Base-by-base conservation (phyloP, 768 basidiomycete species). In the Butyriboletus loyo region DNA sequence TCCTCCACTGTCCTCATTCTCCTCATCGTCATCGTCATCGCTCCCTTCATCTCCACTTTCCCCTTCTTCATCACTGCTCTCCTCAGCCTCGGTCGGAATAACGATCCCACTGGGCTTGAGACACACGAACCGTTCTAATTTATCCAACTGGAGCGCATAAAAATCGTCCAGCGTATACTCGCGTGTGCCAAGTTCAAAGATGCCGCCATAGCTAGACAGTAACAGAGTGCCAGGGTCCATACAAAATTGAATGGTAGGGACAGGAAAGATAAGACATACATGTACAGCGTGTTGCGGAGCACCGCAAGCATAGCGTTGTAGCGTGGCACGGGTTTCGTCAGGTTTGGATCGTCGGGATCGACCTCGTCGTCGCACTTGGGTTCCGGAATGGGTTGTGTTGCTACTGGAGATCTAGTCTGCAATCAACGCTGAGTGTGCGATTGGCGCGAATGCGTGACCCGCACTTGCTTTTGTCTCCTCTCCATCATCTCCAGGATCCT, bases 131-230 rank as follows among this genome's bases (percentile, higher is more conserved):
- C 78, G 72, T 36, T 95, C 93, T 70, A 95, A 73, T 67, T 95
- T 95, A 62, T 94, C 92, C 19, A 97, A 75, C 52, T 84, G 80
- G 11, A 97, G 70, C 2, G 81, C 75, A 68, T 92, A 76, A 62
- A 95, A 97, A 61, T 96, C 94, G 63, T 94, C 92, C 7, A 97
- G 74, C 0, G 92, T 95, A 58, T 89, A 93, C 68, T 97, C 93
- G 22, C 83, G 80, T 13, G 87, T 77, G 0, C 90, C 87, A 15
- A 82, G 78, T 68, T 96, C 94, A 59, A 83, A 87, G 17, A 95
- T 95, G 0, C 93, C 92, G 10, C 93, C 92, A 61, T 95, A 95
- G 50, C 90, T 89, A 32, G 22, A 46, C 4, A 30, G 4, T 14
- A 25, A 10, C 19, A 36, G 19, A 49, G 32, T 15, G 32, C 53